Evolutionary conservation across 768 basidiomycete species (phyloP), one percentile per base, ranked within the genome.

Genomic region (Crassisporium funariophilum): DNA sequence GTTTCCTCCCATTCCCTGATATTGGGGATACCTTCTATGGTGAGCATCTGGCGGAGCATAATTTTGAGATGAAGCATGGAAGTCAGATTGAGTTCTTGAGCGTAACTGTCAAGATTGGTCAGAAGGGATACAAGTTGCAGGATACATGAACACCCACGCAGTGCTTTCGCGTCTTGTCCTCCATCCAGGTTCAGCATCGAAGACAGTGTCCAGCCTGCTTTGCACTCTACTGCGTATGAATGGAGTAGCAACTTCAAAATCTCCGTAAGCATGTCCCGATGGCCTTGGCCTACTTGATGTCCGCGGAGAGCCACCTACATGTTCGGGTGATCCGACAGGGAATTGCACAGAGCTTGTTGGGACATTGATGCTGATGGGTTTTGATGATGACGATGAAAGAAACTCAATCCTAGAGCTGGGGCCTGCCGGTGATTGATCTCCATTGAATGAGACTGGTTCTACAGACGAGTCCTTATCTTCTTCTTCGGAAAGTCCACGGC

Each of bases 21-120:
- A 52, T 95, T 85, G 2, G 92, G 87, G 21, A 99, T 86, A 34
- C 79, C 69, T 59, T 92, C 93, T 24, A 81, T 83, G 2, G 80
- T 83, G 17, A 98, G 78, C 78, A 93, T 88, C 68, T 99, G 97
- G 4, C 85, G 81, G 11, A 99, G 73, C 86, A 98, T 94, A 47
- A 84, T 78, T 33, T 91, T 88, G 40, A 98, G 78, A 67, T 98
- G 92, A 52, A 79, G 77, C 82, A 97, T 89, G 9, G 94, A 95
- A 10, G 85, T 83, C 8, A 84, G 68, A 60, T 94, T 93, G 21
- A 95, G 78, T 60, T 92, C 84, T 59, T 89, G 82, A 12, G 90
- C 83, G 64, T 88, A 89, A 46, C 92, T 93, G 52, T 31, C 48
- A 29, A 47, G 38, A 48, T 41, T 2, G 23, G 20, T 15, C 46